Evolutionary conservation across 305 asterid genomes (phyloP).

Genomic region (Solanum hybrid): DNA sequence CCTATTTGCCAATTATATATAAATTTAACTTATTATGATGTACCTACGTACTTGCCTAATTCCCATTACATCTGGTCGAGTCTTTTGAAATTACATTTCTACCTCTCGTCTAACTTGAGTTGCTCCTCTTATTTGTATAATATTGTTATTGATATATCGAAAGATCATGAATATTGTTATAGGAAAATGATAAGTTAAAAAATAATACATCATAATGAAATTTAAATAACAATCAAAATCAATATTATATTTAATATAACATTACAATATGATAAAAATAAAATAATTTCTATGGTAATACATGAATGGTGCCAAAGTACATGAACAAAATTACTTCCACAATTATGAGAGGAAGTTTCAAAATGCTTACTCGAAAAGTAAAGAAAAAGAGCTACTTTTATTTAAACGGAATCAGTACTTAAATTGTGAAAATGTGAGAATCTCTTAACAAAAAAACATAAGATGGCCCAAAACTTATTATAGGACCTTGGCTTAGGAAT

Average conservation of each 20-base stretch:
- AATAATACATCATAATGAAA: not conserved
- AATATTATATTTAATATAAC: not conserved
- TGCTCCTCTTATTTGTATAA: not conserved
- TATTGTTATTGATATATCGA: not conserved
- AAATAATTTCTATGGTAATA: not conserved
- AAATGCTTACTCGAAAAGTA: not conserved
- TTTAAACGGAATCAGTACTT: not conserved
- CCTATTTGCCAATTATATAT: not conserved
- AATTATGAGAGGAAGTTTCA: not conserved
- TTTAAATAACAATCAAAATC: not conserved
- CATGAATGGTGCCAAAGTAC: not conserved
- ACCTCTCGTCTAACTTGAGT: not conserved
- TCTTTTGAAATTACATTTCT: not conserved
- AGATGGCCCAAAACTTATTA: not conserved
- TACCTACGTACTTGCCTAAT: not conserved
- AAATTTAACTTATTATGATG: not conserved
- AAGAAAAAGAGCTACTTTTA: too few species aligned
- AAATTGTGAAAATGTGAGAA: not conserved
- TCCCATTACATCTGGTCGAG: not conserved
- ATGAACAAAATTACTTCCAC: not conserved
- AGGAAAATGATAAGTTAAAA: not conserved
- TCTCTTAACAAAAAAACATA: not conserved
- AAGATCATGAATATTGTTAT: not conserved
- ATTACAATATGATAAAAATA: not conserved
- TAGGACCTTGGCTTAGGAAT: not conserved